A percentile compares a stretch with the other conserved stretches of the same genome.
Conservation (phyloP, 805 yeast species). For the Jamesozyma lodderae region DNA sequence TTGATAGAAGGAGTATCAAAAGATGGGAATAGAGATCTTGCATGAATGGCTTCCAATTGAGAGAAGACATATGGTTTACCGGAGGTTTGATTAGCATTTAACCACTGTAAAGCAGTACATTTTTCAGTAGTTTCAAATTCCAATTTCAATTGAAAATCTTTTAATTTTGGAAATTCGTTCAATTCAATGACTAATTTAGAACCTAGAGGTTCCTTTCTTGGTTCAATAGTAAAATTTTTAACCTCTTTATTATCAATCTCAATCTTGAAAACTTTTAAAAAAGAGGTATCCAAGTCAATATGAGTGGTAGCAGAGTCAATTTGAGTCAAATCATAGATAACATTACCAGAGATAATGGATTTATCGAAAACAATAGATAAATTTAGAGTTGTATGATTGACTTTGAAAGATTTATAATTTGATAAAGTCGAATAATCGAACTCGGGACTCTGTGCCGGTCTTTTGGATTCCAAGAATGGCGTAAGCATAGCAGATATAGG, state of each 20-base stretch:
- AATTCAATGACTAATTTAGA: constrained; percentile 37
- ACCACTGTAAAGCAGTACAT: constrained; percentile 83
- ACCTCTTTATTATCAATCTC: constrained; percentile 34
- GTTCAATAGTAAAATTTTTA: constrained; percentile 26
- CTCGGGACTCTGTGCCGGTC: constrained; percentile 38
- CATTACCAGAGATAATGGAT: constrained; percentile 46
- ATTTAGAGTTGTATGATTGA: constrained; percentile 44
- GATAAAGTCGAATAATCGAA: constrained; percentile 73
- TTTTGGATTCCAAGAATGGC: constrained; percentile 18
- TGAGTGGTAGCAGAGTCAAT: constrained; percentile 10
- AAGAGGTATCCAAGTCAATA: constrained; percentile 57
- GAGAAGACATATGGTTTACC: constrained; percentile 68
- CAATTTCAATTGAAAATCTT: constrained; percentile 31
- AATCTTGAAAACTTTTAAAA: constrained; percentile 39
- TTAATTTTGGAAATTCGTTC: background rate
- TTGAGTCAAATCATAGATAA: constrained; percentile 37
- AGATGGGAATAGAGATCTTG: constrained; percentile 78
- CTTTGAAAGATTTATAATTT: constrained; percentile 47
- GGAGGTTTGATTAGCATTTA: constrained; percentile 63
- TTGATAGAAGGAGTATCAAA: constrained; percentile 87
- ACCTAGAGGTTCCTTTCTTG: constrained; percentile 49
- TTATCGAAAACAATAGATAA: constrained; percentile 48
- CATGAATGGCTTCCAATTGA: constrained; percentile 88
- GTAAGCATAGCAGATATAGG: constrained; percentile 19
- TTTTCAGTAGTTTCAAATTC: constrained; percentile 60